Conservation (phyloP, 805 yeast genomes). For the Candida ulmi region DNA sequence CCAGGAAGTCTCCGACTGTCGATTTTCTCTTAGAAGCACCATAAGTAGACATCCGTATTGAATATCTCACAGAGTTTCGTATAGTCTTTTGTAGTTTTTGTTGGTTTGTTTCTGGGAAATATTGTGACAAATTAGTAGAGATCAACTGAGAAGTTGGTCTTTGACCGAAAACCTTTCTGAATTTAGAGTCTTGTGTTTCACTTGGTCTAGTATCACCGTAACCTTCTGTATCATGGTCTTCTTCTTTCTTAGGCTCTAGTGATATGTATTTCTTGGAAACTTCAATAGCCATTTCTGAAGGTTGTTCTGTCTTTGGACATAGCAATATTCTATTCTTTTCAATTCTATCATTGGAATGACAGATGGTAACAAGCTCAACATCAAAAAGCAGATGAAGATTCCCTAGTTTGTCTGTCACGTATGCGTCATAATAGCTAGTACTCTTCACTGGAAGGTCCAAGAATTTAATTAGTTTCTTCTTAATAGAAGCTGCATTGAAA, state of each 20-base stretch:
- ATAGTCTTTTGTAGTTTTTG: constrained; percentile 72
- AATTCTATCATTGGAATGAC: constrained; percentile 66
- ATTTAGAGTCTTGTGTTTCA: constrained; percentile 16
- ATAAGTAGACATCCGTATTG: constrained; percentile 49
- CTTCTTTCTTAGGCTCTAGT: constrained; percentile 15
- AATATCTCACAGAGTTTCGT: constrained; percentile 76
- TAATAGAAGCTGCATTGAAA: constrained; percentile 74
- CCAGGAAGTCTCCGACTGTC: constrained; percentile 60
- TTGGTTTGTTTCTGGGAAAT: constrained; percentile 80
- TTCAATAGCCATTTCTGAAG: constrained; percentile 54
- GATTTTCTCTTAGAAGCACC: constrained; percentile 26
- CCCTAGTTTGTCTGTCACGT: constrained; percentile 43
- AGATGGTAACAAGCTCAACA: constrained; percentile 75
- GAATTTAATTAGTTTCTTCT: constrained; percentile 58
- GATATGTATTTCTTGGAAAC: constrained; percentile 39
- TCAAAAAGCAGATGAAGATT: constrained; percentile 52
- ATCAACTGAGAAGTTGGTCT: constrained; percentile 92
- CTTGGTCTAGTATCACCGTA: constrained; percentile 5
- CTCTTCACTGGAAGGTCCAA: constrained; percentile 41
- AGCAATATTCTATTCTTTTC: constrained; percentile 68
- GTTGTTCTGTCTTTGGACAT: constrained; percentile 58
- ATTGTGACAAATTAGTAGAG: constrained; percentile 82
- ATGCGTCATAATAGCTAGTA: constrained; percentile 51
- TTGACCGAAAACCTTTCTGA: constrained; percentile 61
- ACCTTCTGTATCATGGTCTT: not conserved